A percentile compares a stretch with the other conserved stretches of the same genome.
Evolutionary conservation across 164 flowering plant species (phyloP).

Genomic region (Dillenia suffruticosa): DNA sequence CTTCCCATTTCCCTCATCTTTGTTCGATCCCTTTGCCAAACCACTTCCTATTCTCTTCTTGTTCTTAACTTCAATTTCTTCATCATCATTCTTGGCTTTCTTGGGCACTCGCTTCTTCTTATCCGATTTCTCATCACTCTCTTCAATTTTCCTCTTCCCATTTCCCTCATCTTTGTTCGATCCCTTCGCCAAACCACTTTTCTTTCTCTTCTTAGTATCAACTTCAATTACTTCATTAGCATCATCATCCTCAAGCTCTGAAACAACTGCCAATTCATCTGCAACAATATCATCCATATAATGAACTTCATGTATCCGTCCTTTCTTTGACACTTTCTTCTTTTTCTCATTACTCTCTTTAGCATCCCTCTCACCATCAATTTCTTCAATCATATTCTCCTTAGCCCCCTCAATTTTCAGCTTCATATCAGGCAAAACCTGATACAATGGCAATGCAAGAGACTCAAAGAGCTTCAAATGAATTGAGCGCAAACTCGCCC

Average conservation of each 20-base stretch:
- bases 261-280: slow-evolving; percentile 15
- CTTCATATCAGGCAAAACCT: slow-evolving; percentile 59
- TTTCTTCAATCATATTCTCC: slow-evolving; percentile 9
- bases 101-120: slow-evolving; percentile 1
- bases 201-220: slow-evolving; percentile 14
- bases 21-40: no score
- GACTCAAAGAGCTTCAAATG: slow-evolving; percentile 72
- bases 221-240: slow-evolving; percentile 12
- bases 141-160: slow-evolving; percentile 9
- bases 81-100: no score
- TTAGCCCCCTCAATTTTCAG: slow-evolving; percentile 52
- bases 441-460: slow-evolving; percentile 73
- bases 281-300: slow-evolving; percentile 43
- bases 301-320: slow-evolving; percentile 54
- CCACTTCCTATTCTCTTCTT: no score
- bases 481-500: slow-evolving; percentile 62
- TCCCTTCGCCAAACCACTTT: neutral
- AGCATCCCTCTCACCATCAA: slow-evolving; percentile 7
- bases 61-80: no score
- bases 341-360: slow-evolving; percentile 13
- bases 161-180: slow-evolving; percentile 11
- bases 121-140: slow-evolving; percentile 23
- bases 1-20: slow-evolving; percentile 10
- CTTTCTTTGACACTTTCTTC: slow-evolving; percentile 37
- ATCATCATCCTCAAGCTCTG: slow-evolving; percentile 3